Percentiles rank a stretch among this genome's conserved stretches.
Conservation (phyloP, 164 flowering plant species). For the Kingdonia uniflora region DNA sequence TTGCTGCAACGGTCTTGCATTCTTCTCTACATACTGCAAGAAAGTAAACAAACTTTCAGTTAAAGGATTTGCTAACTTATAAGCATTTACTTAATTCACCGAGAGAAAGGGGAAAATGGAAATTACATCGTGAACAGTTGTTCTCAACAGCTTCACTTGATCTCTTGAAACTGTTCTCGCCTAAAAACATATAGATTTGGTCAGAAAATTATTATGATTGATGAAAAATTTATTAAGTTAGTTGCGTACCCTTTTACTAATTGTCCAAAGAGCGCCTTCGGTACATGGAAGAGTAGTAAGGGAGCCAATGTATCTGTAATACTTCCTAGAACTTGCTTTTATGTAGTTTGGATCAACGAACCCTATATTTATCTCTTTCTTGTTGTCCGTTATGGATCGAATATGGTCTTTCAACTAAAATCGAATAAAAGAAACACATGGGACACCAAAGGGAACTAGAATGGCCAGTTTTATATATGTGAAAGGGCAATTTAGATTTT, state of each 20-base stretch:
- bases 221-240: background rate
- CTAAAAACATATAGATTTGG: slow-evolving; percentile 11
- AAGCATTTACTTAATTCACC: background rate
- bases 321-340: slow-evolving; percentile 21
- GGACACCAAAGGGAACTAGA: background rate
- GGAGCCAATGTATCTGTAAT: slow-evolving; percentile 41
- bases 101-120: background rate
- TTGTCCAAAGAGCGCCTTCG: slow-evolving; percentile 50
- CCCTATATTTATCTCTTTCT: slow-evolving; percentile 14
- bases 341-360: slow-evolving; percentile 24
- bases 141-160: slow-evolving; percentile 33
- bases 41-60: background rate
- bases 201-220: too few species aligned
- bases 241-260: slow-evolving; percentile 28
- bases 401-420: slow-evolving; percentile 20
- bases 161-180: slow-evolving; percentile 36
- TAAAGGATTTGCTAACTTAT: background rate
- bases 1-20: slow-evolving; percentile 11
- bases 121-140: slow-evolving; percentile 42
- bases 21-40: slow-evolving; percentile 5
- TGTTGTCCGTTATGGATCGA: slow-evolving; percentile 8
- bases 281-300: slow-evolving; percentile 35
- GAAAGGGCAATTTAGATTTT: too few species aligned
- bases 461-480: too few species aligned
- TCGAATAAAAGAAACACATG: background rate